These are phyloP conservation scores for Puccinia horiana DNA, from an alignment of 1,284 basidiomycete species.

Conservation along the genomic window DNA sequence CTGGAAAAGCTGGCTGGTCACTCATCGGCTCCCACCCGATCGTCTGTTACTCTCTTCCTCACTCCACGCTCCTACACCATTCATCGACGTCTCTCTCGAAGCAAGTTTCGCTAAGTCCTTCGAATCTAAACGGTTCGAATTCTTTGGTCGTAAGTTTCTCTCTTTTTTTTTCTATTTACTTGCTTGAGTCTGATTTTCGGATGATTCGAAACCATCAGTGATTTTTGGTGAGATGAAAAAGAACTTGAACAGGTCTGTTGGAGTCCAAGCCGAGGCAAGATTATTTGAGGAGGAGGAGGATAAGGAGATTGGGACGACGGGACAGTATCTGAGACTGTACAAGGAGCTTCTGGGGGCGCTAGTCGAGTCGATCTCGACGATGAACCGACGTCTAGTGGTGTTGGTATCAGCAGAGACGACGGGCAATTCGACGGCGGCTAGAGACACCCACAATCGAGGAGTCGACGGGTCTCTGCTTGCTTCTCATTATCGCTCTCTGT, in stretches of 20 bases:
- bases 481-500: background rate
- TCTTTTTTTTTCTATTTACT: background rate
- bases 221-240: constrained; percentile 21
- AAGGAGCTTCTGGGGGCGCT: background rate
- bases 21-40: background rate
- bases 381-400: background rate
- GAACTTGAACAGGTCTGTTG: background rate
- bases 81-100: background rate
- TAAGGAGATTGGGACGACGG: background rate
- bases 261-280: background rate
- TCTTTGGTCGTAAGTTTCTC: constrained; percentile 12
- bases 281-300: background rate
- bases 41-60: background rate
- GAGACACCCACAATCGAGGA: background rate
- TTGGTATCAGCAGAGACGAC: background rate
- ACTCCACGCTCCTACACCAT: background rate
- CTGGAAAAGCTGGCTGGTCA: background rate
- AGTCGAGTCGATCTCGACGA: background rate
- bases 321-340: background rate
- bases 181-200: background rate
- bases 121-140: constrained; percentile 2
- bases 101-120: background rate
- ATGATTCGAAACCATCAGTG: background rate
- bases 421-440: background rate
- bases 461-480: background rate